phyloP scores from a whole-genome alignment of 257 asterid genomes.

The Sherardia arvensis region DNA sequence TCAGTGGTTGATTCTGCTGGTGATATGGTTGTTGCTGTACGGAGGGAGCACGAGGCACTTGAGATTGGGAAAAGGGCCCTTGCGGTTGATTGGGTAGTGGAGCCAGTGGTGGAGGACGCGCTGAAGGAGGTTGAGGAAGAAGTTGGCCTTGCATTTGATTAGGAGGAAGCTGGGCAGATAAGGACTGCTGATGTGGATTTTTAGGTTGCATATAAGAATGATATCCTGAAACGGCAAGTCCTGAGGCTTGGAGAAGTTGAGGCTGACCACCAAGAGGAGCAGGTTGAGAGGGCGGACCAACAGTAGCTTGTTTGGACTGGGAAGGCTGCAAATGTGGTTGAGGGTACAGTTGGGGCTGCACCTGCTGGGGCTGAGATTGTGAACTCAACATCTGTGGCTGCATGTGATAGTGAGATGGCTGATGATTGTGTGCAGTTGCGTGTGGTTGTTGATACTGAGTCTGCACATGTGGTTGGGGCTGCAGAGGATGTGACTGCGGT shows the following conservation, averaged over 20 bases:
- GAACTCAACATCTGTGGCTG: constrained; percentile 22
- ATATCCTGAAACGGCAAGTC: constrained; percentile 47
- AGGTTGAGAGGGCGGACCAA: too few relatives aligned
- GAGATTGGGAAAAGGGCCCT: constrained; percentile 40
- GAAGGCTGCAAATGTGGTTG: constrained; percentile 42
- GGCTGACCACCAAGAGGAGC: constrained; percentile 40
- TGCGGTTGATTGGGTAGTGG: constrained; percentile 40
- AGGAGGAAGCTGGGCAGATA: constrained; percentile 33
- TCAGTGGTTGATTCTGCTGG: constrained; percentile 40
- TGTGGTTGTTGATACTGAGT: constrained; percentile 49
- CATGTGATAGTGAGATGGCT: constrained; percentile 30
- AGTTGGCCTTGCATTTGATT: constrained; percentile 45
- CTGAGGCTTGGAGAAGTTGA: constrained; percentile 36
- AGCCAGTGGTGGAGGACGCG: constrained; percentile 41
- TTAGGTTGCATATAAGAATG: constrained; percentile 58
- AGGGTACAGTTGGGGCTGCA: constrained; percentile 37
- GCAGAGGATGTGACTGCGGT: constrained; percentile 14
- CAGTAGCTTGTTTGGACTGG: constrained; percentile 40
- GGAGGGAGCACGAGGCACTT: constrained; percentile 24
- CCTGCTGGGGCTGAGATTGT: constrained; percentile 29
- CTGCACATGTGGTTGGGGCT: constrained; percentile 44
- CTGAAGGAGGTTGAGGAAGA: constrained; percentile 41
- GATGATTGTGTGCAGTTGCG: constrained; percentile 30
- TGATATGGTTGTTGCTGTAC: constrained; percentile 47
- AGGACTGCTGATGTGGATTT: constrained; percentile 39